Evolutionary conservation across 73 alveolate species (phyloP), one percentile per base, ranked within the genome.

Genomic region (Paramecium octaurelia): DNA sequence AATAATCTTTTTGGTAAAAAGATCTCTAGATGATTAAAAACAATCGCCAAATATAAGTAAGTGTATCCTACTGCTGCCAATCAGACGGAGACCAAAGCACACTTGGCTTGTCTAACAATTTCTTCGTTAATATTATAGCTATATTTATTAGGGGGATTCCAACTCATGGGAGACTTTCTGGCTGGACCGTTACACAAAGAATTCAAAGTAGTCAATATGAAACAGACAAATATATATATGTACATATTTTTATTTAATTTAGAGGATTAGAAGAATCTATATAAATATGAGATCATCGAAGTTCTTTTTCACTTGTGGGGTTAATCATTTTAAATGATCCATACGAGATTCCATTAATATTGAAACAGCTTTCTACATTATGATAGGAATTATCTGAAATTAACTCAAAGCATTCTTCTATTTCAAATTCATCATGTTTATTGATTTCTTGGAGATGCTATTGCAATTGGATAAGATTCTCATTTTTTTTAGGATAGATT

Each of bases 71-170:
- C 92, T 20, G 70, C 95, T n/a, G 92, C 94, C 20, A 96, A 92
- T 27, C 99, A 98, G 16, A 95, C 34, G 9, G 64, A 54, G 58
- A 96, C 95, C 36, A 96, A 69, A 71, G 70, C n/a, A n/a, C n/a
- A n/a, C n/a, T n/a, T n/a, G n/a, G n/a, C n/a, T n/a, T 84, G 8
- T 34, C 60, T 68, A 20, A 97, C 83, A 24, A 96, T 71, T 12
- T 88, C 94, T 46, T 95, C 97, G 7, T 86, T 86, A 29, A 97
- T 97, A 48, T 96, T 93, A 75, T 99, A 97, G 44, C 85, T 96
- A 71, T 93, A 97, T 58, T 93, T 93, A 86, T 97, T 97, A 97
- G 98, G 95, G 38, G 98, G 92, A 91, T 96, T 96, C 96, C 98
- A 97, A 5, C 98, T 98, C 98, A 97, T 97, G 50, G 92, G 95